Evolutionary conservation across 2,329 filamentous ascomycete genomes (phyloP).

Genomic region (Trichoderma simmonsii): DNA sequence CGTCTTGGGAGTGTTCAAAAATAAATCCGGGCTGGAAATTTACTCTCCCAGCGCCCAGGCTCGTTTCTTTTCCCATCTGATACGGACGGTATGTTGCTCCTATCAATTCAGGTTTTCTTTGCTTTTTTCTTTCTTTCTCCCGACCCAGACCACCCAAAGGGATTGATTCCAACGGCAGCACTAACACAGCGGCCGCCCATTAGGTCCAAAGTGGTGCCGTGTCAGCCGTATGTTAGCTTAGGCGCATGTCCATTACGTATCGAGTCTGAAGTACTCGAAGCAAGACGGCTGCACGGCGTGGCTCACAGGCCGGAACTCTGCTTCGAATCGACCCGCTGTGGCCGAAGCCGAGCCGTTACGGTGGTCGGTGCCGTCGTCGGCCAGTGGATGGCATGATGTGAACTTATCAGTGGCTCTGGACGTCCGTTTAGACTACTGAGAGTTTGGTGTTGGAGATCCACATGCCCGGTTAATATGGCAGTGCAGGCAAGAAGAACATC

Average conservation of each 20-base stretch:
- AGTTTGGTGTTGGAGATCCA: background rate
- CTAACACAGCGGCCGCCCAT: background rate
- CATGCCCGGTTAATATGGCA: background rate
- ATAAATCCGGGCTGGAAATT: background rate
- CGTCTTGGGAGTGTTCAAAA: background rate
- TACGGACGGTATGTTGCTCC: background rate
- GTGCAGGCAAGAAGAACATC: background rate
- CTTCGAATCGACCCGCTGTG: background rate
- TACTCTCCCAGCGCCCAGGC: background rate
- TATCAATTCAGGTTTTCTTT: background rate
- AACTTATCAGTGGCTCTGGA: background rate
- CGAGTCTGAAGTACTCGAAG: background rate
- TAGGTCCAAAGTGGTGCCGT: background rate
- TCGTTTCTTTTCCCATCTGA: background rate
- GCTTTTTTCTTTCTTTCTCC: background rate
- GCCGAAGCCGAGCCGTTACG: background rate
- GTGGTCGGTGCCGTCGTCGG: slow-evolving; percentile 4
- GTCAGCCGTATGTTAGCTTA: background rate
- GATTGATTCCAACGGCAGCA: background rate
- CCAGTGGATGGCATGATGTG: background rate
- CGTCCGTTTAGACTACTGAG: background rate
- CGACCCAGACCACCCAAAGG: background rate
- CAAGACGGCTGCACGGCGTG: background rate
- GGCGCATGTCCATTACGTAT: background rate
- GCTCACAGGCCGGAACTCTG: slow-evolving; percentile 3